These are phyloP conservation scores for Athelia sp. DNA, from an alignment of 1,284 basidiomycete genomes.

Conservation along the genomic window DNA sequence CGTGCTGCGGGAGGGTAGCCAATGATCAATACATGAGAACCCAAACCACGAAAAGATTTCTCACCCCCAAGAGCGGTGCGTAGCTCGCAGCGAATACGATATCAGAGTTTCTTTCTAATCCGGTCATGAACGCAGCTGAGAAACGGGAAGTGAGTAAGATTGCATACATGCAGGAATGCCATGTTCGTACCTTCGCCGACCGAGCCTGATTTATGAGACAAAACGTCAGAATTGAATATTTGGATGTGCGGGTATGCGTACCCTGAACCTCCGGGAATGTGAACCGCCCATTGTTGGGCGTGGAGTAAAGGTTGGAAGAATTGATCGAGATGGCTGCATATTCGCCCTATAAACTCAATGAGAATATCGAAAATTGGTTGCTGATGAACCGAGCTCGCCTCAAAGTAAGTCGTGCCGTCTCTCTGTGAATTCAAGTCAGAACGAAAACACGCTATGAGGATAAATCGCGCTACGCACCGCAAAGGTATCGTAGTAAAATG, in stretches of 20 bases:
- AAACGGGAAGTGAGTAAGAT: too few species aligned
- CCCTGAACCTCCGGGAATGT: conserved; percentile 55
- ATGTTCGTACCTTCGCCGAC: too few species aligned
- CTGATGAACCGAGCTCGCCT: conserved; percentile 27
- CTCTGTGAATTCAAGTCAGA: conserved; percentile 26
- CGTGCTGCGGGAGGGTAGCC: conserved; percentile 34
- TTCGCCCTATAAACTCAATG: conserved; percentile 44
- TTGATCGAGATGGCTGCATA: conserved; percentile 67
- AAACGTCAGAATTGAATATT: background rate
- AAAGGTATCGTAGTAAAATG: conserved; percentile 58
- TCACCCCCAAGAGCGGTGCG: conserved; percentile 56
- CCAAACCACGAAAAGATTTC: conserved; percentile 6
- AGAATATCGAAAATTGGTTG: background rate
- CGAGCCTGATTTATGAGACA: background rate
- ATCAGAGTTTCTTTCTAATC: conserved; percentile 54
- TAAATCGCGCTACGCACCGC: conserved; percentile 22
- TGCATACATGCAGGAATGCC: too few species aligned
- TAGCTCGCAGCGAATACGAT: conserved; percentile 64
- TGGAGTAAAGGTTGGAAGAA: conserved; percentile 46
- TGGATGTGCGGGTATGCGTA: conserved; percentile 15
- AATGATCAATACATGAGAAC: background rate
- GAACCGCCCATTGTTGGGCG: conserved; percentile 46
- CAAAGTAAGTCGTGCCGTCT: conserved; percentile 49
- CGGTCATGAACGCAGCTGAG: conserved; percentile 65
- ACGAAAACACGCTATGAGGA: background rate